phyloP scores from a whole-genome alignment of 345 rosid species.

The Sonneratia alba region DNA sequence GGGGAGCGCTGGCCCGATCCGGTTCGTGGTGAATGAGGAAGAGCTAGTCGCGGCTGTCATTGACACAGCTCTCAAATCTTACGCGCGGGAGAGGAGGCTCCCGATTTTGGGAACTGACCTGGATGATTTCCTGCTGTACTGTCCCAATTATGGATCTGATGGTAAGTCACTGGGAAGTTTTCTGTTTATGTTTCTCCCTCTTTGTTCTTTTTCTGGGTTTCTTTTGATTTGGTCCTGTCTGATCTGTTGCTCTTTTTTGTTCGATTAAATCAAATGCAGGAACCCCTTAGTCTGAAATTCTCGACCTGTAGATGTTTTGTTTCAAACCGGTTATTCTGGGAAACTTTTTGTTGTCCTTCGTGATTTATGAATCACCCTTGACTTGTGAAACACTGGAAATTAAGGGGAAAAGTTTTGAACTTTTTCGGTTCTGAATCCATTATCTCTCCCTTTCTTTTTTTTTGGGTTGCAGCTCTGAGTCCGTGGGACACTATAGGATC shows the following conservation, averaged over 20 bases:
- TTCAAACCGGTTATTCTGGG: no score
- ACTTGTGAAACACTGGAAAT: no score
- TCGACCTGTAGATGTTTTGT: no score
- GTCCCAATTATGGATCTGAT: constrained; percentile 46
- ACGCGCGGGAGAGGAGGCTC: constrained; percentile 95
- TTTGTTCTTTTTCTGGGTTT: no score
- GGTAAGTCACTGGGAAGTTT: background rate
- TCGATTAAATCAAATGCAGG: no score
- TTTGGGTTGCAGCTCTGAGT: constrained; percentile 42
- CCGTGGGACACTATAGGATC: constrained; percentile 85
- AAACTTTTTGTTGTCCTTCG: no score
- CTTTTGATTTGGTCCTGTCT: no score
- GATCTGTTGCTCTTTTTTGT: no score
- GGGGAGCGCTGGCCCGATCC: constrained; percentile 97
- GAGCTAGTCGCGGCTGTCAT: constrained; percentile 72
- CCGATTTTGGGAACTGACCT: constrained; percentile 82
- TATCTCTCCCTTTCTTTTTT: background rate
- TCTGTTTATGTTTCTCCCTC: no score
- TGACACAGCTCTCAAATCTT: constrained; percentile 65
- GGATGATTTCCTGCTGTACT: constrained; percentile 73
- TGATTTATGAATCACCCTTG: no score
- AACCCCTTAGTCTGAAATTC: no score
- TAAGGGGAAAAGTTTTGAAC: no score
- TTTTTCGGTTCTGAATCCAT: background rate
- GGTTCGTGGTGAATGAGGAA: constrained; percentile 72